These are phyloP conservation scores for Corymbia maculata DNA, from an alignment of 345 rosid species.

Conservation along the genomic window DNA sequence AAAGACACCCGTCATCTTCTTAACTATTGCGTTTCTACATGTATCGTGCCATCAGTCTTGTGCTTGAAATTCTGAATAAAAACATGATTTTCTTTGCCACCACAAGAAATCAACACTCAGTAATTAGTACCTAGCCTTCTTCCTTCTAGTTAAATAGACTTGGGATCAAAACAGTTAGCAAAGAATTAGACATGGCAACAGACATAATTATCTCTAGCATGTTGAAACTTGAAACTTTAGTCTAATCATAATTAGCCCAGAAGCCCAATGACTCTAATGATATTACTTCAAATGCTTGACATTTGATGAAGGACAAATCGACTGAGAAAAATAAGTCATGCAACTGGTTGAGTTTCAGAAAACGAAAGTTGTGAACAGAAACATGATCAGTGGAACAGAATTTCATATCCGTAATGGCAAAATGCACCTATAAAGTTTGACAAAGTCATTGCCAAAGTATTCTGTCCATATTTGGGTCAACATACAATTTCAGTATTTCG, in stretches of 20 bases:
- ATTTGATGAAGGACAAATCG: not conserved
- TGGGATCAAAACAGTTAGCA: not conserved
- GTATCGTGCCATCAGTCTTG: not conserved
- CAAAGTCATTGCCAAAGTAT: not conserved
- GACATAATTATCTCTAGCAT: not conserved
- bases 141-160: not conserved
- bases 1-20: not conserved
- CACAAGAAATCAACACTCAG: not conserved
- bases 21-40: not conserved
- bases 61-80: not conserved
- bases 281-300: not conserved
- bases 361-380: not conserved
- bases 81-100: not conserved
- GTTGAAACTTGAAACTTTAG: not conserved
- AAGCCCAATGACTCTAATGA: not conserved
- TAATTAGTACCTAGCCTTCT: not conserved
- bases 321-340: not conserved
- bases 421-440: not conserved
- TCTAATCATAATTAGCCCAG: not conserved
- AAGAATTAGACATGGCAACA: not conserved
- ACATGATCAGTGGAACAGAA: not conserved
- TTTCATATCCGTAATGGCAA: not conserved
- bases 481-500: not conserved
- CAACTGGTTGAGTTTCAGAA: not conserved
- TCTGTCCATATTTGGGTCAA: not conserved